A percentile compares a stretch with the other conserved stretches of the same genome.
These are phyloP conservation scores for Heliamphora exappendiculata DNA, from an alignment of 148 eudicot species.

Conservation along the genomic window DNA sequence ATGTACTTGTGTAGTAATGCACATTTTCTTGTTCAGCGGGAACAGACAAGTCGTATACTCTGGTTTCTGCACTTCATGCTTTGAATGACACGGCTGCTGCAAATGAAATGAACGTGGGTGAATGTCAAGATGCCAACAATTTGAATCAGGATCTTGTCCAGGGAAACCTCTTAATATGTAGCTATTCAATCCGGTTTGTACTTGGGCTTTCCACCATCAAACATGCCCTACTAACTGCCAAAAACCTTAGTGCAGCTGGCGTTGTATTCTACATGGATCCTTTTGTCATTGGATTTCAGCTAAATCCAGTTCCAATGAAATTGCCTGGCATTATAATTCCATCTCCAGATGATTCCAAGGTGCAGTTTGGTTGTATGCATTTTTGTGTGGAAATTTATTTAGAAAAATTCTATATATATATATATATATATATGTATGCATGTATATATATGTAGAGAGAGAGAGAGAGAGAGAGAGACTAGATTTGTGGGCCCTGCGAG, in stretches of 20 bases:
- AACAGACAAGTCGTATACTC: constrained; percentile 44
- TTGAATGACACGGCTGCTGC: constrained; percentile 44
- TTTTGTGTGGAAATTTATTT: neutral
- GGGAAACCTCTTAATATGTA: constrained; percentile 90
- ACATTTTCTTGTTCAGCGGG: constrained; percentile 57
- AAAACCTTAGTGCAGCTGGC: constrained; percentile 89
- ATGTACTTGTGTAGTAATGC: neutral
- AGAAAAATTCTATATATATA: too few relatives aligned
- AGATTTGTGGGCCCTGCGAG: too few relatives aligned
- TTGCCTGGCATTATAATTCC: constrained; percentile 88
- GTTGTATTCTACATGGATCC: constrained; percentile 95
- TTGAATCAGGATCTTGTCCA: constrained; percentile 53
- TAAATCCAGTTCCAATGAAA: constrained; percentile 90
- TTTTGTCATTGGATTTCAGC: constrained; percentile 92
- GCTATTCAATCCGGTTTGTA: constrained; percentile 93
- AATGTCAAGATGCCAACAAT: constrained; percentile 81
- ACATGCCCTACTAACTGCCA: constrained; percentile 84
- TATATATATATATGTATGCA: too few relatives aligned
- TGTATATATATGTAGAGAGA: too few relatives aligned
- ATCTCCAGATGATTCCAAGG: constrained; percentile 90
- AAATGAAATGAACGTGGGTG: constrained; percentile 67
- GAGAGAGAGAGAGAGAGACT: too few relatives aligned
- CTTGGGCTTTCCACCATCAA: constrained; percentile 85
- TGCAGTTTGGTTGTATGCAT: constrained; percentile 8
- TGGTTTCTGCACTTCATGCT: constrained; percentile 78